Base-by-base conservation (phyloP, 2,329 filamentous ascomycete genomes). In the Macroventuria anomochaeta region DNA sequence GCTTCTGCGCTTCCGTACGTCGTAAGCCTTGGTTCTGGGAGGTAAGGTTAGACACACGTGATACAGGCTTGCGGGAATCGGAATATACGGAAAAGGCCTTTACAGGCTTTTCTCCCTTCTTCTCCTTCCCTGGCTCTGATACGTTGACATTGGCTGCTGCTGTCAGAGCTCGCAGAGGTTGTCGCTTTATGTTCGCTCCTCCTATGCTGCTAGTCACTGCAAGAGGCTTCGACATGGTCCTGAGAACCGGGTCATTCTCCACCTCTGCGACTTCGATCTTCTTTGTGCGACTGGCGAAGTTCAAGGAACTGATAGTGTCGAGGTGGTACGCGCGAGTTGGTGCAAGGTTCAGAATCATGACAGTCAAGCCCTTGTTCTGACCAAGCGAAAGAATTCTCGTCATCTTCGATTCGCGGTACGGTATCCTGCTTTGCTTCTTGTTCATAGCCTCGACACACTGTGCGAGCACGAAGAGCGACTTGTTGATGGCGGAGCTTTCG, bases 401-500 rank as follows among this genome's bases (percentile, higher is more conserved):
- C 93, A 97, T 97, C 80, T 97, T 97, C 47, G 90, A 95, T 72
- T 97, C 93, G 51, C 93, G 84, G 73, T 96, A 97, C 0, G 95
- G 93, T 67, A 97, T 93, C 28, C 93, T 85, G 64, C 76, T 74
- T 55, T 87, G 84, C 67, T 87, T 87, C 71, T 85, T 86, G 68
- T 89, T 90, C 70, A 97, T 97, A 50, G 93, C 93, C 71, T 97
- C 93, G 46, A 97, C 93, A 67, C 93, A 97, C 73, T 96, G 92
- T 36, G 91, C 93, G 41, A 97, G 79, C 15, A 97, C 93, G 68
- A 97, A 97, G 6, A 97, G 81, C 59, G 91, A 96, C 79, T 97
- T 97, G 82, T 97, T 97, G 80, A 97, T 97, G 68, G 91, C 93
- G 0, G 93, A 92, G 32, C 92, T 96, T 75, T 97, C 93, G n/a